These are phyloP conservation scores for Mortierella hygrophila DNA, from an alignment of 192 early-diverging fungal species.

Conservation along the genomic window DNA sequence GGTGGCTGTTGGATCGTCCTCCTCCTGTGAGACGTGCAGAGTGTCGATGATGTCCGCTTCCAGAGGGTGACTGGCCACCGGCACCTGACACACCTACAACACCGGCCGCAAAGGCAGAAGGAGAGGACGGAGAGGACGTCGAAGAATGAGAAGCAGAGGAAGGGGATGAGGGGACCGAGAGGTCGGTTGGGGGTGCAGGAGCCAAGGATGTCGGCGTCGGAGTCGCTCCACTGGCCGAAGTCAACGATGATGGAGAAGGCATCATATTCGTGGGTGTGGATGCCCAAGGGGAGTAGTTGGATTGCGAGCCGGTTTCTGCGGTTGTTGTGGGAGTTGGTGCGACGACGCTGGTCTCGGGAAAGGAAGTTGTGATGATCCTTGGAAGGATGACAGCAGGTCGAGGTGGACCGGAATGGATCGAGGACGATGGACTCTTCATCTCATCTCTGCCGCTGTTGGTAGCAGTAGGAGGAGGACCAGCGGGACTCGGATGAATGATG, in stretches of 20 bases:
- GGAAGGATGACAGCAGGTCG: background rate
- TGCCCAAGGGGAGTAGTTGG: background rate
- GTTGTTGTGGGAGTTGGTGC: background rate
- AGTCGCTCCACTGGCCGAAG: background rate
- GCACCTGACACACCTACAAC: background rate
- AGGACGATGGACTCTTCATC: background rate
- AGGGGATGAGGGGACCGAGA: background rate
- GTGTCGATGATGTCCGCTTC: background rate
- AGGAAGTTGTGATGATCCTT: background rate
- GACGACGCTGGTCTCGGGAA: background rate
- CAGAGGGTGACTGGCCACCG: background rate
- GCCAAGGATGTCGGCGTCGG: conserved; percentile 7
- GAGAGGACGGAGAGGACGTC: background rate
- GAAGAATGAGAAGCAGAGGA: background rate
- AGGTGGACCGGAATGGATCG: background rate
- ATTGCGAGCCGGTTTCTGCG: background rate
- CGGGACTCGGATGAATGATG: no score
- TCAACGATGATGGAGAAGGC: conserved; percentile 1
- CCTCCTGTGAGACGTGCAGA: background rate
- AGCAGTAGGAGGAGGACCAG: no score
- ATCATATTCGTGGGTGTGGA: background rate
- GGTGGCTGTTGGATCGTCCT: background rate
- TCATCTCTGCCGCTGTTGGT: no score
- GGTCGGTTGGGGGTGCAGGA: background rate
- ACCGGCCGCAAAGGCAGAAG: background rate